phyloP scores from a whole-genome alignment of 352 stramenopile species.

The Pythium rishiriense region DNA sequence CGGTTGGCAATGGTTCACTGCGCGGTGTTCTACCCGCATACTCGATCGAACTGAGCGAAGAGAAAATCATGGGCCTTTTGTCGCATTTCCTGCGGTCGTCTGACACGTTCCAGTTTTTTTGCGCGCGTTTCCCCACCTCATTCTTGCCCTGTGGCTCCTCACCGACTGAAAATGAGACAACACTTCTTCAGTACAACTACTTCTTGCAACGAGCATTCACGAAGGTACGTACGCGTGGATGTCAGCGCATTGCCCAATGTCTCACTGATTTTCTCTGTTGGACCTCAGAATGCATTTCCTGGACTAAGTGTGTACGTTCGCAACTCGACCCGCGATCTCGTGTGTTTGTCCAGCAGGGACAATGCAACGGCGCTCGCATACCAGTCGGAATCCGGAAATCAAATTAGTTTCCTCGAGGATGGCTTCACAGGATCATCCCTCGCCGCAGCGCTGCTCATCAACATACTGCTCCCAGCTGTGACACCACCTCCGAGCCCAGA shows the following conservation, averaged over 20 bases:
- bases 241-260: background rate
- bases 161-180: conserved; percentile 16
- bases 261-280: background rate
- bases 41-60: conserved; percentile 43
- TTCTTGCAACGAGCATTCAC: conserved; percentile 67
- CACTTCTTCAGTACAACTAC: conserved; percentile 66
- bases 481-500: conserved; percentile 69
- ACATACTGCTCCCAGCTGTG: conserved; percentile 75
- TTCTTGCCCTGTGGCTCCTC: conserved; percentile 53
- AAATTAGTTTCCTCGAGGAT: conserved; percentile 49
- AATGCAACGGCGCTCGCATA: conserved; percentile 39
- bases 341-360: conserved; percentile 36
- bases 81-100: conserved; percentile 70
- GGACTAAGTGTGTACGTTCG: conserved; percentile 70
- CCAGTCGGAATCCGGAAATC: conserved; percentile 37
- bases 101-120: conserved; percentile 78
- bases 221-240: conserved; percentile 40
- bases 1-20: conserved; percentile 43
- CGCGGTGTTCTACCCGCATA: conserved; percentile 63
- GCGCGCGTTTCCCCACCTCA: conserved; percentile 50
- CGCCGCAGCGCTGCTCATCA: conserved; percentile 60
- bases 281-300: conserved; percentile 67
- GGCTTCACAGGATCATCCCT: conserved; percentile 58
- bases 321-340: conserved; percentile 75
- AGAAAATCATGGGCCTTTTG: conserved; percentile 57